Conservation (phyloP, 2,329 filamentous ascomycete species). For the Diaporthe sp. region DNA sequence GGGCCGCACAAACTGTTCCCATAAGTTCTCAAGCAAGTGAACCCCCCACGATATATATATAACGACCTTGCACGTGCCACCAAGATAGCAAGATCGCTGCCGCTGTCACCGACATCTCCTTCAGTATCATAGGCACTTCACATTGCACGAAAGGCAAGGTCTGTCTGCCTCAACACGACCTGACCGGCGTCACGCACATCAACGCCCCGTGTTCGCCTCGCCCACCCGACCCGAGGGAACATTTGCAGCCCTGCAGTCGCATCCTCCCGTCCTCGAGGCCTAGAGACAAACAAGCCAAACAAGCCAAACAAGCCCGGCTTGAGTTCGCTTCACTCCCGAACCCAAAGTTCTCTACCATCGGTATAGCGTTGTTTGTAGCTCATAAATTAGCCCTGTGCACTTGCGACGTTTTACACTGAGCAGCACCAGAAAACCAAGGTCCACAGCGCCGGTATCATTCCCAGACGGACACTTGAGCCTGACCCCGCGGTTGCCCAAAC, state of each 20-base stretch:
- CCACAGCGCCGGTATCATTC: not conserved
- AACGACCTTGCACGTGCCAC: not conserved
- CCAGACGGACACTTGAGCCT: not conserved
- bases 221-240: not conserved
- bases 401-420: conserved; percentile 5
- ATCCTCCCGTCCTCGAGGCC: conserved; percentile 8
- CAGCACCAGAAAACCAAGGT: not conserved
- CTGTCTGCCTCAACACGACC: not conserved
- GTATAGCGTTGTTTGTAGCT: not conserved
- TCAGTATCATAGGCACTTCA: not conserved
- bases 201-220: conserved; percentile 13
- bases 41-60: conserved; percentile 1
- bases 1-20: conserved; percentile 12
- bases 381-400: conserved; percentile 17
- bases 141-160: not conserved
- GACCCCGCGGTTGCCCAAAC: not conserved
- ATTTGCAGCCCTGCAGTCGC: conserved; percentile 22
- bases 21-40: conserved; percentile 21
- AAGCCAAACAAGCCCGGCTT: not conserved
- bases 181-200: not conserved
- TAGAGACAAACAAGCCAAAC: conserved; percentile 30
- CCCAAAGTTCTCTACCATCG: not conserved
- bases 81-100: conserved; percentile 3
- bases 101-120: not conserved
- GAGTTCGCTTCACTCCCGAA: not conserved